Evolutionary conservation across 2,329 filamentous ascomycete species (phyloP).

Genomic region (Alternaria ventricosa): DNA sequence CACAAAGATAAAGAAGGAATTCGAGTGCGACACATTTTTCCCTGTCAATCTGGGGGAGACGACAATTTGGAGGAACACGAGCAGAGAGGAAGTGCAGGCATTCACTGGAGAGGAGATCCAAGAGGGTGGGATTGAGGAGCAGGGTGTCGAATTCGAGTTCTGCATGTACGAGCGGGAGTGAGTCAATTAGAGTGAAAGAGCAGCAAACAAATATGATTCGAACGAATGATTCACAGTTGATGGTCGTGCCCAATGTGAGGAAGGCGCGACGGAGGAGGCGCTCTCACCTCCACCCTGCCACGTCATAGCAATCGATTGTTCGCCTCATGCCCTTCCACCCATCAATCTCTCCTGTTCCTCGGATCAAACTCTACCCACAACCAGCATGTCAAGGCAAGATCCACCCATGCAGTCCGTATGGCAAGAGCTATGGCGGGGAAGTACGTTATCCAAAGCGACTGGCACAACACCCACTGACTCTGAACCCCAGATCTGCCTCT

Average conservation of each 20-base stretch:
- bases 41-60: conserved; percentile 61
- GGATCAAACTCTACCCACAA: neutral
- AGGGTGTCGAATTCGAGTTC: conserved; percentile 71
- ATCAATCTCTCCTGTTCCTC: neutral
- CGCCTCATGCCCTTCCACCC: neutral
- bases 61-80: conserved; percentile 61
- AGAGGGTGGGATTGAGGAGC: conserved; percentile 66
- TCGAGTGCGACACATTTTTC: conserved; percentile 79
- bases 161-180: conserved; percentile 67
- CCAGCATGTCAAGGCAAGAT: neutral
- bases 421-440: conserved; percentile 4
- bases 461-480: neutral
- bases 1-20: conserved; percentile 72
- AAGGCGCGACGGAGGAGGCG: neutral
- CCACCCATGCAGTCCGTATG: neutral
- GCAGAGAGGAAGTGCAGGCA: conserved; percentile 61
- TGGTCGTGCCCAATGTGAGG: neutral
- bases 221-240: neutral
- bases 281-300: neutral
- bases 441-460: neutral
- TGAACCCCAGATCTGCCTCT: neutral
- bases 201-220: neutral
- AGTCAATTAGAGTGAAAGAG: neutral
- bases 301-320: neutral
- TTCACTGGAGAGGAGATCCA: conserved; percentile 72